Evolutionary conservation across 2,329 filamentous ascomycete genomes (phyloP).

Genomic region (Microdochium trichocladiopsis): DNA sequence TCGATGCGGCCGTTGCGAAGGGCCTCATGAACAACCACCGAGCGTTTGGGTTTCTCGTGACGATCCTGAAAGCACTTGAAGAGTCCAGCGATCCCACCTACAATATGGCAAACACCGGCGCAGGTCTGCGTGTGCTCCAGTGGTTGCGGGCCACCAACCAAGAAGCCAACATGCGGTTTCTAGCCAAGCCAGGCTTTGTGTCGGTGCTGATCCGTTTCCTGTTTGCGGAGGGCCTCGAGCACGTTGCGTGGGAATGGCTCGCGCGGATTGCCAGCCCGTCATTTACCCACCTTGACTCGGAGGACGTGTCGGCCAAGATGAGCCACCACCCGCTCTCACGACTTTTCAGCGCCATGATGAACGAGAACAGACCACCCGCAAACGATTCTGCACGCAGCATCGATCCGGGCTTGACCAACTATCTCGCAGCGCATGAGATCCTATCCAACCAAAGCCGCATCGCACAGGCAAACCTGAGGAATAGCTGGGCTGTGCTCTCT

Average conservation of each 20-base stretch:
- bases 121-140: slow-evolving; percentile 38
- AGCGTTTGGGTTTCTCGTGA: slow-evolving; percentile 45
- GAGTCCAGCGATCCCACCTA: slow-evolving; percentile 21
- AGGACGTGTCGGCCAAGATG: slow-evolving; percentile 7
- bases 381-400: slow-evolving; percentile 12
- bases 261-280: slow-evolving; percentile 23
- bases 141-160: slow-evolving; percentile 47
- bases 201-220: slow-evolving; percentile 39
- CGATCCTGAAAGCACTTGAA: slow-evolving; percentile 34
- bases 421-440: slow-evolving; percentile 31
- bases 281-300: slow-evolving; percentile 9
- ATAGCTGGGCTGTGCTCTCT: slow-evolving; percentile 40
- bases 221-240: slow-evolving; percentile 43
- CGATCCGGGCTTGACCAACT: slow-evolving; percentile 30
- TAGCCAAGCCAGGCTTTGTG: slow-evolving; percentile 30
- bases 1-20: slow-evolving; percentile 46
- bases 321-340: slow-evolving; percentile 22
- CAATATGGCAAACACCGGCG: slow-evolving; percentile 32
- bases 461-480: slow-evolving; percentile 27
- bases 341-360: slow-evolving; percentile 31
- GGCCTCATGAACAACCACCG: slow-evolving; percentile 48
- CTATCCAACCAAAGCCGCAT: slow-evolving; percentile 25
- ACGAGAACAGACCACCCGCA: slow-evolving; percentile 10
- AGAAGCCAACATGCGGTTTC: slow-evolving; percentile 37
- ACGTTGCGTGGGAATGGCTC: slow-evolving; percentile 46